Base-by-base conservation (phyloP, 352 stramenopile species). In the Peronospora destructor region DNA sequence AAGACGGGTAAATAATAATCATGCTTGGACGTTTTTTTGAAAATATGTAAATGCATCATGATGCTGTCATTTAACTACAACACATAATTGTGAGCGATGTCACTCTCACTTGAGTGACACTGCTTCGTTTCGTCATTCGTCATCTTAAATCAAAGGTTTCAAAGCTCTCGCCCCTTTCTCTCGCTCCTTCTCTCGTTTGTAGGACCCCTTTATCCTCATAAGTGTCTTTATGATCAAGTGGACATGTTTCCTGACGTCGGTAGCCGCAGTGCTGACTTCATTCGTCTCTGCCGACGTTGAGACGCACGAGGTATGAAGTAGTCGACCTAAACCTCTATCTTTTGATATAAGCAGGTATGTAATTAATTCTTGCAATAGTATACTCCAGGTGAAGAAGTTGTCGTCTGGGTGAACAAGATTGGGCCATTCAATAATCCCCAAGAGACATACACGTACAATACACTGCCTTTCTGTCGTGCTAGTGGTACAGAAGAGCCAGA, bases 381-480 rank as follows among this genome's bases (percentile, higher is more conserved):
- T 37, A 45, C 67, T 1, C 49, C 61, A 19, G 66, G 69, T n/a
- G 81, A 94, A 44, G 71, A 87, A 36, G 86, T 97, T 0, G 69
- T 93, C 14, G 73, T 98, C n/a, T 98, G 91, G 91, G 91, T 98
- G 21, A 98, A 98, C 69, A 98, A 98, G 73, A 96, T 99, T 51
- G 85, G 95, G 2, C 91, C 93, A 43, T 98, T 97, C 68, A 93
- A 98, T 68, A 97, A 98, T 59, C 90, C 93, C 30, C 95, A 99
- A 76, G 97, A 99, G 80, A 98, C 96, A 37, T 99, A 99, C 71
- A 95, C 96, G 64, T 99, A 99, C 84, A 99, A 98, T 70, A 91
- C 74, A 43, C 78, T 99, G 40, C 96, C 97, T 13, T 99, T 98
- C 76, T 99, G 97, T 66, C 95, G 95, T 44, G 64, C 76, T 0